A percentile compares a stretch with the other conserved stretches of the same genome.
Conservation (phyloP, 441 rosid genomes). For the Mallotus japonicus region DNA sequence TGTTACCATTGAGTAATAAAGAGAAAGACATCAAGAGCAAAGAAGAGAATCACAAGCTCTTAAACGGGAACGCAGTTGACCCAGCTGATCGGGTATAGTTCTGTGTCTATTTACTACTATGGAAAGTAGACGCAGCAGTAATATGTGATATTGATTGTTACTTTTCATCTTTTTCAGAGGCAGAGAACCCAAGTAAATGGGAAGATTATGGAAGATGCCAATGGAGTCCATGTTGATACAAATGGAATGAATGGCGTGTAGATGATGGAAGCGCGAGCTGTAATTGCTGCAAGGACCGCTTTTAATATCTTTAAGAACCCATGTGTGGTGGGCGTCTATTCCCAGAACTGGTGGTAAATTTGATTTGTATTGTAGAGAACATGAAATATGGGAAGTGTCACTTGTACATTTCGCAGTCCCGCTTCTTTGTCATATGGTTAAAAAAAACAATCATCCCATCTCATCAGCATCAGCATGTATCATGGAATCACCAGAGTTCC, state of each 20-base stretch:
- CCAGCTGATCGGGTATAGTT: slow-evolving; percentile 80
- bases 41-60: slow-evolving; percentile 95
- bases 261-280: slow-evolving; percentile 30
- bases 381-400: slow-evolving; percentile 23
- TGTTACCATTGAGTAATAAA: slow-evolving; percentile 62
- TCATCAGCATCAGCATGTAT: slow-evolving; percentile 33
- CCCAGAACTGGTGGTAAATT: slow-evolving; percentile 28
- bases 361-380: slow-evolving; percentile 38
- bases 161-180: slow-evolving; percentile 43
- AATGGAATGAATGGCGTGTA: slow-evolving; percentile 75
- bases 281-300: slow-evolving; percentile 19
- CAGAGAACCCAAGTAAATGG: slow-evolving; percentile 88
- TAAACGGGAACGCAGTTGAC: slow-evolving; percentile 83
- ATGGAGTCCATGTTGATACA: slow-evolving; percentile 54
- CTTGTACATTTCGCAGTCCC: slow-evolving; percentile 32
- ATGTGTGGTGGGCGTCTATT: slow-evolving; percentile 14
- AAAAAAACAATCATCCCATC: slow-evolving; percentile 10
- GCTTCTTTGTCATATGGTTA: slow-evolving; percentile 19
- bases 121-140: background rate
- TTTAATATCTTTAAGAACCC: slow-evolving; percentile 19
- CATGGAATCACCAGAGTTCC: slow-evolving; percentile 26
- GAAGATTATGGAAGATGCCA: slow-evolving; percentile 70
- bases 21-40: slow-evolving; percentile 63
- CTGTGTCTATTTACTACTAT: background rate
- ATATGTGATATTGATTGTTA: slow-evolving; percentile 3